Evolutionary conservation across 1,139 yeast species (phyloP), one percentile per base, ranked within the genome.

Genomic region (Oligophagozyma castellii): DNA sequence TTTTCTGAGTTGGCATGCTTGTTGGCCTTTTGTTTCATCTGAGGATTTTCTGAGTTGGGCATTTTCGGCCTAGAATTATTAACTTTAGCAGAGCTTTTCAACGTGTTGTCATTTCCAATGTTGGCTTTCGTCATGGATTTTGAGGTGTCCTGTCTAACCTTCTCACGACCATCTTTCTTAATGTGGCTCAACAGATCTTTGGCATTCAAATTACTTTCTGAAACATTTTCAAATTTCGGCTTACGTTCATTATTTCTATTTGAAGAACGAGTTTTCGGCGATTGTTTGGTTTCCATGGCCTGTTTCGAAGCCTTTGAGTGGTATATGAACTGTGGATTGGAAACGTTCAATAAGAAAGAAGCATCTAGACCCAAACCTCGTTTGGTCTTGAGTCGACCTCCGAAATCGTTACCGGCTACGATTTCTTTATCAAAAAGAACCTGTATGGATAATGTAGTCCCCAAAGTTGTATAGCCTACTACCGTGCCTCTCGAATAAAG

Each of bases 401-500:
- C 79, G 58, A 89, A 63, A 19, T 67, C 73, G 46, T 73, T 77
- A 40, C 95, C 96, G 32, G 92, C 78, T 37, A 83, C 65, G 39
- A 89, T 64, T 28, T 86, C 81, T 31, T 65, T 58, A 48, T 92
- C 99, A 61, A 89, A 92, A 24, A 89, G 56, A 29, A 92, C 74
- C 38, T 79, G 86, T 18, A 62, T 48, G 1, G 69, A 61, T 8
- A 67, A 54, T 29, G 49, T 54, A 22, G 70, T 61, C 2, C 81
- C 81, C 31, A 67, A 55, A 18, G 83, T 70, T 26, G 70, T 70
- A 39, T 80, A 73, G 4, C 89, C 84, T 30, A 80, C 78, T 32
- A 89, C 93, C 1, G 95, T 84, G 50, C 99, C 99, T 44, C 80
- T 77, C 14, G 84, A 68, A 47, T 78, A 81, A 34, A 75, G 58